Base-by-base conservation (phyloP, 2,329 filamentous ascomycete genomes). In the Plectosphaerella plurivora region DNA sequence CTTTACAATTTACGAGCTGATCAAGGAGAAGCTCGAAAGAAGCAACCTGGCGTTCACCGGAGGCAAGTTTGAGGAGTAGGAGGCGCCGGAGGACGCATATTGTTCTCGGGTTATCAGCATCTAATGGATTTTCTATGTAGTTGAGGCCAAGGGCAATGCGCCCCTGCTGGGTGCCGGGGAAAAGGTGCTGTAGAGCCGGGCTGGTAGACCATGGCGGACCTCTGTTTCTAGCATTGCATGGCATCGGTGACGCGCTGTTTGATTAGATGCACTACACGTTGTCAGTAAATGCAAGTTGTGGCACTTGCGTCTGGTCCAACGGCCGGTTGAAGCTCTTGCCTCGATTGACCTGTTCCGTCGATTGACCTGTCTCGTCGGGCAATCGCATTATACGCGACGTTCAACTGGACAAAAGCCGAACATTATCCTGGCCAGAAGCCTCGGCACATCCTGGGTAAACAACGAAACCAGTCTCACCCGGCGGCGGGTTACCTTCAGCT, bases 1-100 rank as follows among this genome's bases (percentile, higher is more conserved):
- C 4, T 87, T 87, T 55, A 87, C 83, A 71, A 88, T 92, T 59
- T 92, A 92, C 69, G 88, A 92, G 70, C 91, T 68, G 68, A 72
- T 92, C 55, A 89, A 86, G 73, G 82, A 85, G 55, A 85, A 83
- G 70, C 72, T 92, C 58, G 88, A 92, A 73, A 76, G 73, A 64
- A 86, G 82, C 64, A 80, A 83, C 56, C 67, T 81, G 16, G 73
- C 82, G 39, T 71, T 88, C 46, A 74, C 77, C 16, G 84, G 81
- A 47, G 82, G 79, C 55, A 80, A 78, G 55, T 91, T 82, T 64
- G 86, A 89, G 66, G 88, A 91, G 66, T 87, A 77, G 45, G 14
- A 7, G 3, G 24, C 18, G n/a, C 1, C 14, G n/a, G 33, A 28
- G 10, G 8, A 42, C n/a, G n/a, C 14, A 35, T 16, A 7, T 6